Evolutionary conservation across 805 yeast genomes (phyloP), one percentile per base, ranked within the genome.

Genomic region (Pichia kluyveri): DNA sequence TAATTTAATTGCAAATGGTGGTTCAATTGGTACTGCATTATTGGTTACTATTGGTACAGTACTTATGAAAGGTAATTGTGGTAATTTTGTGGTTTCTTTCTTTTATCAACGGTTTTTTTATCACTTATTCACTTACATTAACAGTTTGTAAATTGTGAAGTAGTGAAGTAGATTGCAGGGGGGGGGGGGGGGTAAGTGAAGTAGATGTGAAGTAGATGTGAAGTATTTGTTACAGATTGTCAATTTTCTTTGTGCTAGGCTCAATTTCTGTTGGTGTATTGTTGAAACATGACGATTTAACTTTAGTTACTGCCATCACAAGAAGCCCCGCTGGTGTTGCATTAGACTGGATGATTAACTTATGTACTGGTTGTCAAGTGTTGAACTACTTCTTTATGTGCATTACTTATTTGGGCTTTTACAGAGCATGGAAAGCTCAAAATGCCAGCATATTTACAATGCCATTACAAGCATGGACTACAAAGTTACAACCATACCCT

Each of bases 21-120:
- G 91, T 45, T 82, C 87, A 39, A 83, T 86, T 54, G 95, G 95
- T 38, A 82, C 91, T 1, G 91, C 86, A 9, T 67, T 86, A 7
- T 86, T 86, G 54, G 88, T 84, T 5, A 76, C 86, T 27, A 82
- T 83, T 48, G 89, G 89, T 14, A 65, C 70, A 43, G 84, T 79
- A 0, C 65, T 86, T 31, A 69, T 73, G 31, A 69, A 73, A 41
- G 89, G 85, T 44, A 95, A 95, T 1, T 83, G 91, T 0, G 83
- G 77, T 7, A 77, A 77, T 41, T 66, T 86, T 41, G 64, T 86
- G n/a, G 59, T 86, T 4, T 81, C 81, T 0, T 86, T 83, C n/a
- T 59, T 60, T 77, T 1, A 48, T 81, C 15, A 84, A 90, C 86
- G 81, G 86, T 53, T 42, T 54, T 23, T 59, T 82, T 32, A 83